Evolutionary conservation across 495 filamentous ascomycete genomes (phyloP), one percentile per base, ranked within the genome.

Genomic region (Amorphotheca resinae): DNA sequence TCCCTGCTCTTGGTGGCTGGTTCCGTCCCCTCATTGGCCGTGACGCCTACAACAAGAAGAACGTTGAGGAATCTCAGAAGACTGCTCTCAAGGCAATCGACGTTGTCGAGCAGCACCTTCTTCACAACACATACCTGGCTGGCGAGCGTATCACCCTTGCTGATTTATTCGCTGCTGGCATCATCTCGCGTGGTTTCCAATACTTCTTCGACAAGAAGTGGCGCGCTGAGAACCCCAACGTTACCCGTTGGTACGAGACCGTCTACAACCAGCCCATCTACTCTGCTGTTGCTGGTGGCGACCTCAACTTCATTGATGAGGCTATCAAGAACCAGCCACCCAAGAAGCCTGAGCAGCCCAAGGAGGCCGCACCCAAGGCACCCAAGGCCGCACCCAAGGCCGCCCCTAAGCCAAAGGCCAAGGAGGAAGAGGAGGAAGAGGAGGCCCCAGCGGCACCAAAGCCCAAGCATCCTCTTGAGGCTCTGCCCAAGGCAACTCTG

Each of bases 71-170:
- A 20, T 62, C 72, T 36, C 55, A 72, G 57, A 84, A 83, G 66
- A 67, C 57, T 45, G 64, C 82, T 44, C 63, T 74, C 49, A 79
- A 79, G 69, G 76, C 70, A 50, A 49, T 93, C 41, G 60, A 64
- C 49, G 75, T 84, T 46, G 70, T 88, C 33, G 88, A 95, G 64
- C 64, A 80, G 54, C 86, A 96, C 69, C 84, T 99, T 59, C 73
- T 79, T 41, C 67, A 78, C 69, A 84, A 93, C 76, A 99, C 91
- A 54, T 99, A 84, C 77, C 84, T 99, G 45, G 87, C 95, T 51
- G 86, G 88, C 57, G 89, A 99, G 77, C 85, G 93, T 55, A 76
- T 96, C 66, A 93, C 93, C 54, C 79, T 96, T 49, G 91, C 91
- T 59, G 91, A 99, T 66, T 58, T 94, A 62, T 95, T 94, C 69